These are phyloP conservation scores for Dipodascus albidus DNA, from an alignment of 805 yeast genomes.

Conservation along the genomic window DNA sequence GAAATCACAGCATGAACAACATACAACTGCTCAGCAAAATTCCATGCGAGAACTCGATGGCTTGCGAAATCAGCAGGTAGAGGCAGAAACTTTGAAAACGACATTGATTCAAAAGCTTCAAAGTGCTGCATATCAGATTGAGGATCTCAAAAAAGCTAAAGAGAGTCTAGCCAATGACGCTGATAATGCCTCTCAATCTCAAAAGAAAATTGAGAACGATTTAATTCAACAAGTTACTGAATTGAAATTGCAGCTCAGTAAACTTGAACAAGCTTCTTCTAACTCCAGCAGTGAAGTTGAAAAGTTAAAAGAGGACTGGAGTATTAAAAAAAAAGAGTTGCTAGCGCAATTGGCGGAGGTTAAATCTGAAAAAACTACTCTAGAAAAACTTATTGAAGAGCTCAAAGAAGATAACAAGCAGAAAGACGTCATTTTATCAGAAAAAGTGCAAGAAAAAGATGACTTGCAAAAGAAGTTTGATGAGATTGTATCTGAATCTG, in stretches of 20 bases:
- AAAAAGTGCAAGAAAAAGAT: slow-evolving; percentile 17
- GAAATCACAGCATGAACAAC: slow-evolving; percentile 1
- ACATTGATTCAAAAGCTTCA: slow-evolving; percentile 37
- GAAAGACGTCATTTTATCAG: background rate
- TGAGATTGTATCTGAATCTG: slow-evolving; percentile 5
- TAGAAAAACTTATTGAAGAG: slow-evolving; percentile 10
- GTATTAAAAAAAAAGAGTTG: background rate
- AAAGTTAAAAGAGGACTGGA: slow-evolving; percentile 8
- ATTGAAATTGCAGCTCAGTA: background rate
- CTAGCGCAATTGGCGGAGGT: slow-evolving; percentile 15
- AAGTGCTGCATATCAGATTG: slow-evolving; percentile 29
- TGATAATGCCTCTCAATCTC: background rate
- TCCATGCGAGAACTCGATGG: slow-evolving; percentile 12
- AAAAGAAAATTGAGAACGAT: slow-evolving; percentile 6
- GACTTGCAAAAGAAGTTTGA: slow-evolving; percentile 13
- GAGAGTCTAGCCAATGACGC: slow-evolving; percentile 3
- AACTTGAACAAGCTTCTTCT: background rate
- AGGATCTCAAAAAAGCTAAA: slow-evolving; percentile 14
- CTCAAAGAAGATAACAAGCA: background rate
- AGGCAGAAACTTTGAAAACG: slow-evolving; percentile 24
- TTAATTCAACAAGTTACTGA: background rate
- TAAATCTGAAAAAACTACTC: slow-evolving; percentile 15
- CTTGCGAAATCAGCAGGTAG: slow-evolving; percentile 19
- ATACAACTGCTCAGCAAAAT: background rate
- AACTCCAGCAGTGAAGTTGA: slow-evolving; percentile 4